Conservation (phyloP, 208 protist genomes). For the Novymonas esmeraldas region DNA sequence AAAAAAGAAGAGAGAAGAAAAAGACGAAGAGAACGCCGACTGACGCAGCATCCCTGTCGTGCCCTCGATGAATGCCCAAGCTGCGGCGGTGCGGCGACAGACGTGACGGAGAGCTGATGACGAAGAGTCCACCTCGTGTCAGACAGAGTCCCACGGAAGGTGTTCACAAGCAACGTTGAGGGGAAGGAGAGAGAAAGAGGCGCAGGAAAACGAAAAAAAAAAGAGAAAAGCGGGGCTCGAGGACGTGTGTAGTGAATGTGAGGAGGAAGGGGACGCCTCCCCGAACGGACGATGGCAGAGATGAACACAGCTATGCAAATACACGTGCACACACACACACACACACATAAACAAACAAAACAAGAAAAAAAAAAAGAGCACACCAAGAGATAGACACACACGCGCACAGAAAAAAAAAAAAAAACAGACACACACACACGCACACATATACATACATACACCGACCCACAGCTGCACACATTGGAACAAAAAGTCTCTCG, state of each 20-base stretch:
- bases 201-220: not conserved
- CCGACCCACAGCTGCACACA: not conserved
- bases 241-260: not conserved
- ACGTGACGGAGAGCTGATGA: too few species aligned
- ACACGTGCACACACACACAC: not conserved
- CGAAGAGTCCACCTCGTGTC: too few species aligned
- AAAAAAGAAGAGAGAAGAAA: slow-evolving; percentile 2
- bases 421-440: not conserved
- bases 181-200: not conserved
- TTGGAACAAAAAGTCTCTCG: not conserved
- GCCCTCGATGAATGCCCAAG: too few species aligned
- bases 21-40: too few species aligned
- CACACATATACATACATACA: not conserved
- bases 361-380: slow-evolving; percentile 2
- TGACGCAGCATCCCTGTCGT: too few species aligned
- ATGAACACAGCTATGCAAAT: not conserved
- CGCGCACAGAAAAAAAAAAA: not conserved
- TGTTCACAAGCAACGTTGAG: too few species aligned
- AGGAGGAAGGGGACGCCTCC: not conserved
- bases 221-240: not conserved
- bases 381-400: not conserved
- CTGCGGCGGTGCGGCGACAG: too few species aligned
- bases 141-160: too few species aligned
- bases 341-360: not conserved
- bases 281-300: not conserved